Percentiles rank a stretch among this genome's conserved stretches.
These are phyloP conservation scores for Venturiaceae sp. DNA, from an alignment of 2,329 filamentous ascomycete genomes.

Conservation along the genomic window DNA sequence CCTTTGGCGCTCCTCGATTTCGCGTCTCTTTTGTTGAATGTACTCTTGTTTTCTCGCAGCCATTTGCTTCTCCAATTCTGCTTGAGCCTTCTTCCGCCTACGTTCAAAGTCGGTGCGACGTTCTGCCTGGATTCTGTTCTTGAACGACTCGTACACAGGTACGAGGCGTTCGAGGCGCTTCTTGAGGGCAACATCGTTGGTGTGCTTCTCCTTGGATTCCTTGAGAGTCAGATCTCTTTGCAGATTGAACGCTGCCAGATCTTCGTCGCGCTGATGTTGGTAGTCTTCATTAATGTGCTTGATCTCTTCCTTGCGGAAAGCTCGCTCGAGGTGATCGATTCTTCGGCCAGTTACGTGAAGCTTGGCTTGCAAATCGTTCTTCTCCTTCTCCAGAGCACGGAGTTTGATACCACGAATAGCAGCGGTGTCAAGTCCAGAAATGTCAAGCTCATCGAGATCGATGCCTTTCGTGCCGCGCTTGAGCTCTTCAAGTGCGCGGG, in stretches of 20 bases:
- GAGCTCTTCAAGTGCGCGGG: constrained; percentile 90
- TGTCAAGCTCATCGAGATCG: constrained; percentile 80
- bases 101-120: constrained; percentile 94
- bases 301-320: constrained; percentile 88
- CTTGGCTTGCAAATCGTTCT: constrained; percentile 89
- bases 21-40: constrained; percentile 65
- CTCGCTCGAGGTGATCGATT: constrained; percentile 93
- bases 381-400: constrained; percentile 91
- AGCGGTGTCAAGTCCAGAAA: constrained; percentile 48
- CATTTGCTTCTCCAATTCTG: constrained; percentile 89
- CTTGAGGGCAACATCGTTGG: constrained; percentile 86
- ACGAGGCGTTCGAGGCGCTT: constrained; percentile 81
- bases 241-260: constrained; percentile 71
- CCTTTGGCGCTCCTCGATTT: constrained; percentile 56
- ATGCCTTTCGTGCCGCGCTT: constrained; percentile 80
- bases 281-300: constrained; percentile 88
- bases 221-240: constrained; percentile 67
- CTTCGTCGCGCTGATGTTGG: constrained; percentile 67
- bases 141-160: constrained; percentile 75
- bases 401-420: constrained; percentile 91
- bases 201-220: constrained; percentile 80
- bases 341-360: constrained; percentile 89
- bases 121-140: constrained; percentile 70
- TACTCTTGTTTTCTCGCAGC: constrained; percentile 78
- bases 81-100: constrained; percentile 81